Percentiles rank a stretch among this genome's conserved stretches.
These are phyloP conservation scores for Yamadazyma membranifaciens DNA, from an alignment of 1,139 yeast genomes.

Conservation along the genomic window DNA sequence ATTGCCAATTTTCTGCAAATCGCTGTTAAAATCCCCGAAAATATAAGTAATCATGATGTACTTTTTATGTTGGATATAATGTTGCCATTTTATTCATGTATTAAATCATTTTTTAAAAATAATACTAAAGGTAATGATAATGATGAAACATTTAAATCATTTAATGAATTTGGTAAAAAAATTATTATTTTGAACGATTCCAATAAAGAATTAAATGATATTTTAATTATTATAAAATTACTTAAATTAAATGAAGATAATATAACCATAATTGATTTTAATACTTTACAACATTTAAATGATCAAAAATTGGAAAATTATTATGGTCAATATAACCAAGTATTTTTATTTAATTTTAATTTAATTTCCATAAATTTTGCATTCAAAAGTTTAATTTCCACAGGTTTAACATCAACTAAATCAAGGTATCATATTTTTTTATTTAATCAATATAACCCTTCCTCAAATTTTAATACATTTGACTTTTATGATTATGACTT, in stretches of 20 bases:
- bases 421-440: constrained; percentile 25
- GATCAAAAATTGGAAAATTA: constrained; percentile 16
- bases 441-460: constrained; percentile 14
- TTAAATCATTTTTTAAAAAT: constrained; percentile 17
- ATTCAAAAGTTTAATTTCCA: constrained; percentile 21
- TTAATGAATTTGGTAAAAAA: constrained; percentile 15
- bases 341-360: constrained; percentile 19
- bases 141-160: constrained; percentile 5
- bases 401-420: constrained; percentile 29
- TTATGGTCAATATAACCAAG: constrained; percentile 22
- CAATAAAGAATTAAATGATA: constrained; percentile 34
- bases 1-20: constrained; percentile 25
- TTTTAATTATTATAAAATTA: constrained; percentile 32
- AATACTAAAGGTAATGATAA: neutral
- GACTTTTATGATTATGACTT: constrained; percentile 9
- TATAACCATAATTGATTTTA: constrained; percentile 29
- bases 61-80: constrained; percentile 35
- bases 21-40: constrained; percentile 28
- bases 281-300: constrained; percentile 15
- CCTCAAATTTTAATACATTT: constrained; percentile 6
- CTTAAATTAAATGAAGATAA: constrained; percentile 26
- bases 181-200: constrained; percentile 30
- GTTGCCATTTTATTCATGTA: constrained; percentile 33
- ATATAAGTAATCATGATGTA: constrained; percentile 38
- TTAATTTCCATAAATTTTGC: constrained; percentile 23